These are phyloP conservation scores for Fusarium sp. DNA, from an alignment of 2,329 filamentous ascomycete species.

Conservation along the genomic window DNA sequence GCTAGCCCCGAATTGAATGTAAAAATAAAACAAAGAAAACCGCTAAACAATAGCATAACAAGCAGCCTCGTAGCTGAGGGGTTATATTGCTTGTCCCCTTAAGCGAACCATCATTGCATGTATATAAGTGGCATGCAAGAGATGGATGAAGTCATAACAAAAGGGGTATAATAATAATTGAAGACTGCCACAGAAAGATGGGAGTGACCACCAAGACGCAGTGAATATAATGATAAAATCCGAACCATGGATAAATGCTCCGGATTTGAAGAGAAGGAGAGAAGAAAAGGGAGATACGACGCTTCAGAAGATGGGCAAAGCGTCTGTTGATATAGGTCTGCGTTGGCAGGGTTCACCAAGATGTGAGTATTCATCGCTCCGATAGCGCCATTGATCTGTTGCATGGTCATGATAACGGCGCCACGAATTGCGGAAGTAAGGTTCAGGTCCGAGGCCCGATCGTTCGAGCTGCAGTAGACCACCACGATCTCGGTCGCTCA, in stretches of 20 bases:
- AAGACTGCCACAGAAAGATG: conserved; percentile 1
- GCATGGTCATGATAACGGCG: conserved; percentile 8
- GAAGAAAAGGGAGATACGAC: background rate
- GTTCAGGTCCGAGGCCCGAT: conserved; percentile 50
- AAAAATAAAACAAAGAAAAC: conserved; percentile 6
- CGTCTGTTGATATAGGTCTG: conserved; percentile 30
- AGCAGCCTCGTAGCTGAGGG: conserved; percentile 6
- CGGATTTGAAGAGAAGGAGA: background rate
- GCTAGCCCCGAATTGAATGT: background rate
- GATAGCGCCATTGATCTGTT: conserved; percentile 23
- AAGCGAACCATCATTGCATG: background rate
- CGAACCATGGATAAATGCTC: conserved; percentile 1
- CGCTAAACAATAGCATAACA: background rate
- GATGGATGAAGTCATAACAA: conserved; percentile 24
- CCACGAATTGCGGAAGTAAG: conserved; percentile 38
- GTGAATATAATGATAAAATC: conserved; percentile 8
- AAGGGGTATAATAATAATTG: conserved; percentile 33
- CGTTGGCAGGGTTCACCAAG: conserved; percentile 32
- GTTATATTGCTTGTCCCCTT: conserved; percentile 4
- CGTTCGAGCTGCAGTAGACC: conserved; percentile 72
- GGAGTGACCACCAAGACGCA: conserved; percentile 12
- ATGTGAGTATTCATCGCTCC: conserved; percentile 11
- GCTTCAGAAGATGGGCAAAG: conserved; percentile 30
- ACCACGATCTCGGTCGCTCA: conserved; percentile 72
- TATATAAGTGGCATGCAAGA: background rate